These are phyloP conservation scores for Cryphonectria carpinicola DNA, from an alignment of 2,329 filamentous ascomycete species.

Conservation along the genomic window DNA sequence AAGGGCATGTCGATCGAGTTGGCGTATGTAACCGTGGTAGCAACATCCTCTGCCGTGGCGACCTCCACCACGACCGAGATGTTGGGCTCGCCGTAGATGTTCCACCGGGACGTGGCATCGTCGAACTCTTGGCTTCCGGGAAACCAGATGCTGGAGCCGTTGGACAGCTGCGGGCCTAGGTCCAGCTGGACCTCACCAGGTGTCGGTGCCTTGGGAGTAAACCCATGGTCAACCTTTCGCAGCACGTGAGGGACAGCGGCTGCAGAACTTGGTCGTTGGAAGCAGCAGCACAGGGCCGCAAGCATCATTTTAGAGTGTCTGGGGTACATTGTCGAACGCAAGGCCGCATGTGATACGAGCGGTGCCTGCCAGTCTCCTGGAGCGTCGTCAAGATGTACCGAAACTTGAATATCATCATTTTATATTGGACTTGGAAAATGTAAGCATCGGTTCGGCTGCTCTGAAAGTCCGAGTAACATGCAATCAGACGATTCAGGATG, in stretches of 20 bases:
- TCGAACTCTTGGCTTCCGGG: slow-evolving; percentile 35
- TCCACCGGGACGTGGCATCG: slow-evolving; percentile 49
- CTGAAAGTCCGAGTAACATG: not conserved
- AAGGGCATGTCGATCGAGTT: slow-evolving; percentile 52
- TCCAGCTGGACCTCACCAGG: not conserved
- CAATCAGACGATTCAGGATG: not conserved
- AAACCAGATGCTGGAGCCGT: not conserved
- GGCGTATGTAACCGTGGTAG: slow-evolving; percentile 53
- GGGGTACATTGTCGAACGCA: not conserved
- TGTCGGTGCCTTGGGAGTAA: not conserved
- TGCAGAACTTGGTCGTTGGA: not conserved
- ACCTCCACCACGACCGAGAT: slow-evolving; percentile 53
- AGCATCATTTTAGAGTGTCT: not conserved
- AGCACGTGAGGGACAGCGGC: not conserved
- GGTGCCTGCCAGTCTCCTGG: not conserved
- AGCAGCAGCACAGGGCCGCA: not conserved
- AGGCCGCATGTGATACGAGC: not conserved
- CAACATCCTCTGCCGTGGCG: slow-evolving; percentile 52
- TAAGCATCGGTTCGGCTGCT: not conserved
- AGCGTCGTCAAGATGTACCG: not conserved
- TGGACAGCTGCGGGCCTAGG: slow-evolving; percentile 1
- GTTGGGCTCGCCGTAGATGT: slow-evolving; percentile 45
- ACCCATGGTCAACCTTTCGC: not conserved
- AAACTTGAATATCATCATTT: not conserved
- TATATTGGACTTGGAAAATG: not conserved